Evolutionary conservation across 306 rosid species (phyloP), one percentile per base, ranked within the genome.

Genomic region (Canavalia ensiformis): DNA sequence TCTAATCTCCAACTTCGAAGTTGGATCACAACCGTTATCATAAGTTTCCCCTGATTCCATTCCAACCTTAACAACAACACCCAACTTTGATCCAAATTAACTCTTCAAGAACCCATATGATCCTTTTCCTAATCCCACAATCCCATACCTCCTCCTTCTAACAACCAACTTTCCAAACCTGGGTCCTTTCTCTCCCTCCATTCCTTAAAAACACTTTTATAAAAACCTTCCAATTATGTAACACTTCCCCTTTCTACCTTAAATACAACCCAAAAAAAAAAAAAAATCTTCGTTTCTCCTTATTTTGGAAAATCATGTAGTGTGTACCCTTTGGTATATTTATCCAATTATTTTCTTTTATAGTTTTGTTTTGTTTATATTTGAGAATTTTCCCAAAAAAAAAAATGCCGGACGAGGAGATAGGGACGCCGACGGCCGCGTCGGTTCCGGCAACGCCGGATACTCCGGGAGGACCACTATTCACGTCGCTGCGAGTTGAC

Each of bases 381-480:
- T 3, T 29, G 0, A 2, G 4, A 45, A 30, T 9, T 55, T 10
- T 1, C 8, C 68, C 50, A 51, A 66, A 57, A 2, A 9, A 58
- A 44, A 46, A 11, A 31, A 92, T 92, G 98, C 57, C 88, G 6
- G 97, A 86, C 58, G 51, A 87, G 10, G 99, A 91, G 72, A 35
- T 51, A 0, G 95, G 84, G 29, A 90, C 94, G 0, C 97, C 97
- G 60, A 77, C 90, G 7, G 88, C 84, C 1, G 87, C 88, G 72
- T 83, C 96, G 49, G 81, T 92, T 33, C 99, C 98, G 2, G 88
- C 90, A 11, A 92, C 99, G 0, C 99, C 97, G 7, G 96, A 85
- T 0, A 88, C 90, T 0, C 90, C 90, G 29, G 88, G 84, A 76
- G 88, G 84, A 6, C 98, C 98, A 3, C 85, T 95, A 49, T 89